Percentiles rank a stretch among this genome's conserved stretches.
phyloP scores from a whole-genome alignment of 257 asterid species.

The Vinca minor region DNA sequence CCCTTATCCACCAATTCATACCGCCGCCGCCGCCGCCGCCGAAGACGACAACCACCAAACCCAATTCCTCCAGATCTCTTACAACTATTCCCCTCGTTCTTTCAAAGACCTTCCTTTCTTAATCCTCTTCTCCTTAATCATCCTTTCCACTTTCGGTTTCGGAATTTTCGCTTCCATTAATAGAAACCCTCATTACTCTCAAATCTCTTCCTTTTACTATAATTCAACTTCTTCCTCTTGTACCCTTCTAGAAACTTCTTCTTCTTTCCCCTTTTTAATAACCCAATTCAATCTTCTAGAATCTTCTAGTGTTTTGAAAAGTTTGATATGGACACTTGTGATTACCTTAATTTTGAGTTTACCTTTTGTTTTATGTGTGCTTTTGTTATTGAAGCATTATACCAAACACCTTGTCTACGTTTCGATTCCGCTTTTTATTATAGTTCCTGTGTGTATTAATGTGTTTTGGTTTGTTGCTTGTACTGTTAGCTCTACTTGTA shows the following conservation, averaged over 20 bases:
- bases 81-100: conserved; percentile 62
- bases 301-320: conserved; percentile 37
- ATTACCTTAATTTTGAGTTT: conserved; percentile 53
- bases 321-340: conserved; percentile 79
- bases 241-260: conserved; percentile 19
- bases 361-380: conserved; percentile 54
- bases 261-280: no score
- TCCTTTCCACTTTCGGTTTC: conserved; percentile 58
- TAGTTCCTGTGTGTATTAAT: conserved; percentile 62
- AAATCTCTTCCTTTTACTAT: conserved; percentile 45
- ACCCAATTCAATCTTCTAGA: conserved; percentile 24
- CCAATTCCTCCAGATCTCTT: conserved; percentile 84
- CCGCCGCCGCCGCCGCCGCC: conserved; percentile 36
- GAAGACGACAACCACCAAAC: conserved; percentile 51
- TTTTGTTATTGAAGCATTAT: conserved; percentile 62
- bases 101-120: conserved; percentile 64
- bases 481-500: conserved; percentile 62
- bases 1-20: no score
- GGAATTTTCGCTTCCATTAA: conserved; percentile 79
- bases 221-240: conserved; percentile 53
- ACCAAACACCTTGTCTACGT: conserved; percentile 84
- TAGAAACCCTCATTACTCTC: conserved; percentile 52
- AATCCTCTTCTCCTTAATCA: conserved; percentile 47
- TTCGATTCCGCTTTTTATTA: conserved; percentile 71
- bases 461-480: conserved; percentile 95